phyloP scores from a whole-genome alignment of 1,139 yeast genomes.

The Debaryomycetaceae sp. region DNA sequence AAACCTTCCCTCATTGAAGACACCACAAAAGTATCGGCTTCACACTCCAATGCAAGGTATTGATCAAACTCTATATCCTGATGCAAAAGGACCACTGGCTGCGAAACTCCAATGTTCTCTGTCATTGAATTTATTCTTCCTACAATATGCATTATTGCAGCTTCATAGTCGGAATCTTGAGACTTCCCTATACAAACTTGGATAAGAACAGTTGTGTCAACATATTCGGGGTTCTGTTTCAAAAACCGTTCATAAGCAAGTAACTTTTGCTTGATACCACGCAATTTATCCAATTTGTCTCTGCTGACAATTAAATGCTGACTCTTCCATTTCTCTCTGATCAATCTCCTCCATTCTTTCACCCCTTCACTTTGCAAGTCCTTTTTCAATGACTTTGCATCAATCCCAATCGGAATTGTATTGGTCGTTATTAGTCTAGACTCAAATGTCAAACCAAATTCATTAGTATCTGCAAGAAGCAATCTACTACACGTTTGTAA shows the following conservation, averaged over 20 bases:
- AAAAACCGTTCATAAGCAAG: constrained; percentile 83
- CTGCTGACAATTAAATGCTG: constrained; percentile 77
- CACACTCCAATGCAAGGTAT: constrained; percentile 78
- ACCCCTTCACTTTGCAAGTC: constrained; percentile 53
- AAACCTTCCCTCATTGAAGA: constrained; percentile 94
- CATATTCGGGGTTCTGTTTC: constrained; percentile 63
- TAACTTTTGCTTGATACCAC: constrained; percentile 87
- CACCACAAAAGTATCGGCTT: constrained; percentile 85
- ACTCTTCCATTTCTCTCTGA: constrained; percentile 74
- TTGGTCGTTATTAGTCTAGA: constrained; percentile 67
- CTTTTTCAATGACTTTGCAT: constrained; percentile 56
- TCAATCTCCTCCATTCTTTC: constrained; percentile 62
- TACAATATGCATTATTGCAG: constrained; percentile 72
- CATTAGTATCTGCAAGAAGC: constrained; percentile 75
- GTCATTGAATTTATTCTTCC: constrained; percentile 80
- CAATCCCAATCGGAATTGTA: constrained; percentile 84
- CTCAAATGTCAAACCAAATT: constrained; percentile 67
- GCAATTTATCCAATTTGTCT: constrained; percentile 81
- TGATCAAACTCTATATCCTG: constrained; percentile 89
- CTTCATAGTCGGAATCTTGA: constrained; percentile 57
- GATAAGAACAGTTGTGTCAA: constrained; percentile 69
- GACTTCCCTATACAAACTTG: constrained; percentile 72
- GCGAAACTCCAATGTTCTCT: constrained; percentile 69
- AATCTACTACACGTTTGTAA: constrained; percentile 85
- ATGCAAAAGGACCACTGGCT: constrained; percentile 82